Percentiles rank a stretch among this genome's conserved stretches.
phyloP scores from a whole-genome alignment of 2,329 filamentous ascomycete species.

The Aspergillus aculeatus region DNA sequence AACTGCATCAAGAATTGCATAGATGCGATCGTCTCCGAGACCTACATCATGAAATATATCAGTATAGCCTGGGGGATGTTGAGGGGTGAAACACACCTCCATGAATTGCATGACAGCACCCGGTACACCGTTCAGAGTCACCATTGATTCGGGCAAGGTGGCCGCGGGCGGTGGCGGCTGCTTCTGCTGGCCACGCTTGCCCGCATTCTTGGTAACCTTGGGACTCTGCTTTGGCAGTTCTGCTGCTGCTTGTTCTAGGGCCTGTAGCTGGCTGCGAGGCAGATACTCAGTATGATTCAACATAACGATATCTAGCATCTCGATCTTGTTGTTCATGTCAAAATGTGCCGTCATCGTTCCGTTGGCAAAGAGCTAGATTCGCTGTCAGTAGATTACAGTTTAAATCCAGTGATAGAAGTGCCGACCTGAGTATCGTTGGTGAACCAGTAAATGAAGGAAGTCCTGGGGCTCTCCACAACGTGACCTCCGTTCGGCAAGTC shows the following conservation, averaged over 20 bases:
- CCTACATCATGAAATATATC: constrained; percentile 39
- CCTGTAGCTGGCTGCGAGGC: constrained; percentile 61
- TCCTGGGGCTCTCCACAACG: constrained; percentile 71
- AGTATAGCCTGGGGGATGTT: not conserved
- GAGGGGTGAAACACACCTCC: constrained; percentile 50
- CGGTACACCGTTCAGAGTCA: constrained; percentile 55
- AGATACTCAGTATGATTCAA: constrained; percentile 79
- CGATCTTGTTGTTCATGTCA: constrained; percentile 74
- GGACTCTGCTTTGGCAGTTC: constrained; percentile 58
- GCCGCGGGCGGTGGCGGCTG: constrained; percentile 45
- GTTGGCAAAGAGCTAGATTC: constrained; percentile 66
- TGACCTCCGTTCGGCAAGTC: constrained; percentile 63
- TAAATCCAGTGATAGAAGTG: not conserved
- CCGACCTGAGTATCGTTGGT: constrained; percentile 76
- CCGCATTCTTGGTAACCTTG: constrained; percentile 57
- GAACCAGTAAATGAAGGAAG: constrained; percentile 87
- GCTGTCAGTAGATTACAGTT: constrained; percentile 2
- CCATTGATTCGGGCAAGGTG: constrained; percentile 44
- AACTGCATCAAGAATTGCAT: constrained; percentile 63
- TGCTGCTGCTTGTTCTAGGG: constrained; percentile 51
- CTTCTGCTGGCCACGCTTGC: constrained; percentile 52
- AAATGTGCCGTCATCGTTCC: constrained; percentile 78
- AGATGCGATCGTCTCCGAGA: constrained; percentile 64
- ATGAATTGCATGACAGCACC: constrained; percentile 59
- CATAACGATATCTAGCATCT: constrained; percentile 79